Percentiles rank a stretch among this genome's conserved stretches.
phyloP scores from a whole-genome alignment of 169 alveolate species.

The Cryptosporidium baileyi region DNA sequence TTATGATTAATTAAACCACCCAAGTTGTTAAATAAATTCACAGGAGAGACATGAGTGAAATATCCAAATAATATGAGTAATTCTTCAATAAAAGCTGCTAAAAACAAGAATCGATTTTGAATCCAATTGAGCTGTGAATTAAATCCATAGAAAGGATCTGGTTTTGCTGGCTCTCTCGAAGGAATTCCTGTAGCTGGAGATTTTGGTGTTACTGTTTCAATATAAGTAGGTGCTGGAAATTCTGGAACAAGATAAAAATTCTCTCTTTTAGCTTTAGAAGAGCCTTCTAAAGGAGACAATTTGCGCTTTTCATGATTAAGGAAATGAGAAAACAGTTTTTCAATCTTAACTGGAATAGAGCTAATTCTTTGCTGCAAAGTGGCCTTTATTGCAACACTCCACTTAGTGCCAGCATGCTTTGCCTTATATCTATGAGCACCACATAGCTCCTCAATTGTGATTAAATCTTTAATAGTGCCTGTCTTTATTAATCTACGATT shows the following conservation, averaged over 20 bases:
- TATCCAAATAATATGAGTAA: neutral
- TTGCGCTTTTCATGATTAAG: constrained; percentile 9
- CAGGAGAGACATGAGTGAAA: constrained; percentile 32
- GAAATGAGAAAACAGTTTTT: constrained; percentile 52
- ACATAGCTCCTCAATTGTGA: constrained; percentile 63
- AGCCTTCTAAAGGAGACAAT: constrained; percentile 13
- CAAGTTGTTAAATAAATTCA: neutral
- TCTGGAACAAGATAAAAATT: constrained; percentile 30
- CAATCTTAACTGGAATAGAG: constrained; percentile 16
- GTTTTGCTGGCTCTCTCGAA: neutral
- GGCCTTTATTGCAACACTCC: constrained; percentile 37
- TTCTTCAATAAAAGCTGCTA: constrained; percentile 49
- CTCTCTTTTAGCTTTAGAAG: constrained; percentile 2
- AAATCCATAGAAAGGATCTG: constrained; percentile 10
- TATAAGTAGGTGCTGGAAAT: constrained; percentile 8
- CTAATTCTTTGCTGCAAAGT: constrained; percentile 17
- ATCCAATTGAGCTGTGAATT: constrained; percentile 32
- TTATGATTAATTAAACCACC: constrained; percentile 10
- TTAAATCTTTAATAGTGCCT: neutral
- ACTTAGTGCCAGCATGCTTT: constrained; percentile 20
- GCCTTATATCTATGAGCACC: constrained; percentile 37
- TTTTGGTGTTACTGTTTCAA: constrained; percentile 24
- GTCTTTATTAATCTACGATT: constrained; percentile 13
- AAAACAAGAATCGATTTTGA: constrained; percentile 40
- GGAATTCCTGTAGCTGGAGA: constrained; percentile 59